A percentile compares a stretch with the other conserved stretches of the same genome.
Evolutionary conservation across 441 rosid genomes (phyloP).

Genomic region (Gossypium davidsonii): DNA sequence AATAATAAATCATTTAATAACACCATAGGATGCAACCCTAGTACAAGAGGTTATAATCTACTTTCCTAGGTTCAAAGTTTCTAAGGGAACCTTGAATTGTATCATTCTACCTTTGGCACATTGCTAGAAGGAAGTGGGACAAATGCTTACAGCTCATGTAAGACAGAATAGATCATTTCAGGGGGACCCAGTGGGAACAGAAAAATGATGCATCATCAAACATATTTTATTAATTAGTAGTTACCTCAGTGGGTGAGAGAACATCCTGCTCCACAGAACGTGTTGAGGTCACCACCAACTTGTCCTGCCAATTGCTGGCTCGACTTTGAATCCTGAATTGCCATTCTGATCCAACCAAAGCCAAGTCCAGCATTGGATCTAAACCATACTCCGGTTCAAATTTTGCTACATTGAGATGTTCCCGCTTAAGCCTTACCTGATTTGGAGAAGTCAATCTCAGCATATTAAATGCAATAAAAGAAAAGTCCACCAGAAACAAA

Average conservation of each 20-base stretch:
- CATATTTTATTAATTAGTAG: conserved; percentile 1
- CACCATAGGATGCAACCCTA: background rate
- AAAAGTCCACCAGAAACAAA: conserved; percentile 11
- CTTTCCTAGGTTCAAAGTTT: background rate
- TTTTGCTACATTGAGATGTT: conserved; percentile 86
- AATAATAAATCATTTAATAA: conserved; percentile 5
- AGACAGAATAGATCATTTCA: background rate
- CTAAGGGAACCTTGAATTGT: background rate
- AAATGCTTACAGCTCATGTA: background rate
- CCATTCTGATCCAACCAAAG: conserved; percentile 98
- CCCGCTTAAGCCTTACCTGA: conserved; percentile 92
- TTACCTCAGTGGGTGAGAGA: conserved; percentile 90
- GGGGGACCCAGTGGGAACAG: background rate
- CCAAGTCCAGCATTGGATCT: conserved; percentile 91
- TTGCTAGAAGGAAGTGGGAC: background rate
- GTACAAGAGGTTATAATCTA: background rate
- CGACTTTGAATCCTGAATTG: conserved; percentile 94
- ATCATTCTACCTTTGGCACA: background rate
- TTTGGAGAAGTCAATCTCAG: conserved; percentile 17
- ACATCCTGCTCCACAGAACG: conserved; percentile 95
- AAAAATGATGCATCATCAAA: background rate
- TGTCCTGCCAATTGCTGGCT: conserved; percentile 97
- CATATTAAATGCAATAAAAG: conserved; percentile 6
- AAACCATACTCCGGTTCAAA: conserved; percentile 90
- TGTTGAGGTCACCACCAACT: conserved; percentile 85